Base-by-base conservation (phyloP, 73 alveolate genomes). In the Paramecium octaurelia region DNA sequence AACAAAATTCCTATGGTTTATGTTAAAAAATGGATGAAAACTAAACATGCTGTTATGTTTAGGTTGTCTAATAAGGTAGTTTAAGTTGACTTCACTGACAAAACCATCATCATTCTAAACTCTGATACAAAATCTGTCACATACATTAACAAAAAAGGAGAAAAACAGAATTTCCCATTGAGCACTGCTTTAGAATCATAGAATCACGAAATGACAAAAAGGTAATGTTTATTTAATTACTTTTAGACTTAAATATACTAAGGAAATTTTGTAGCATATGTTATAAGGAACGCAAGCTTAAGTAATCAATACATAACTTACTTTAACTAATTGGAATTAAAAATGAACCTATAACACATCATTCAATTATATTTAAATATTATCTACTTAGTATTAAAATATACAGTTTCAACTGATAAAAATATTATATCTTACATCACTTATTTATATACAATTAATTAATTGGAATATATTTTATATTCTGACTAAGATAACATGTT, bases 111-210 rank as follows among this genome's bases (percentile, higher is more conserved):
- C 70, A 96, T 98, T 68, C 92, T 98, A 35, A 83, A 97, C 85
- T 75, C 97, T 43, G 99, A 97, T 93, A 95, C 99, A 16, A 96
- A 97, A 86, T 98, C 96, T 38, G 91, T 98, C 73, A 95, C 99
- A 9, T 98, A 96, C 93, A 99, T 98, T 73, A 98, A 97, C 92
- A 98, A 98, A 93, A 98, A 98, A 96, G 99, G 99, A 76, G 99
- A 98, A 93, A 96, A 97, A 93, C 85, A 86, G 29, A 93, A 96
- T 40, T 97, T 88, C 94, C 99, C 99, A 31, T 92, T 98, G 38
- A 92, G 96, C 23, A 94, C 97, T 11, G 99, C 99, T 58, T 90
- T 98, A 93, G 99, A 98, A 23, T 92, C 97, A 48, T 80, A 96
- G 16, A 98, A 98, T 94, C 86, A 76, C 43, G 99, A 98, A 90